Evolutionary conservation across 805 yeast species (phyloP), one percentile per base, ranked within the genome.

Genomic region (Kodamaea leandrae): DNA sequence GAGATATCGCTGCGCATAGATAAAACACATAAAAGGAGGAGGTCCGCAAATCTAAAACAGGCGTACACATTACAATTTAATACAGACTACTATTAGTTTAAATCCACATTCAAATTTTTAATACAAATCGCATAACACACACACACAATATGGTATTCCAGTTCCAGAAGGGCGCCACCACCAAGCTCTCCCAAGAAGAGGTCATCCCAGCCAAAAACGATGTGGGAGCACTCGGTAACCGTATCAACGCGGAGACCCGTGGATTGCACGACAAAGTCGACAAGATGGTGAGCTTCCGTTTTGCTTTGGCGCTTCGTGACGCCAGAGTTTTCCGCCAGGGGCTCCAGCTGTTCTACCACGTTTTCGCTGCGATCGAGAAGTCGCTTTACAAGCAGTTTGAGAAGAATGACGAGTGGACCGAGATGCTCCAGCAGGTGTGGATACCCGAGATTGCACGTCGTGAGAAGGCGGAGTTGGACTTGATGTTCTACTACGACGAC

Each of bases 291-390:
- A 76, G 83, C 10, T 63, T 84, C 32, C 82, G 82, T 61, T 72
- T 86, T 47, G 87, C 88, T 3, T 62, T 86, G 32, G 95, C 93
- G 2, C 63, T 86, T 44, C 76, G 86, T 59, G 90, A 86, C 58
- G 78, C 80, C 35, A 80, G 77, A 48, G 80, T 86, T 29, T 86
- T 82, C 66, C 77, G 91, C 58, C 95, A 86, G 61, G 93, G 93
- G 3, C 64, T 86, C 33, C 88, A 83, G 58, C 72, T 80, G 42
- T 84, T 78, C 56, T 85, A 80, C 58, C 86, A 81, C 55, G 76
- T 82, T 4, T 83, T 83, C 62, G 69, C 72, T 21, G 67, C 83
- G n/a, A 76, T 83, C 28, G 91, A 84, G 56, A 68, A 65, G 28
- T 60, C 72, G 25, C 58, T 81, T 27, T 58, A 68, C 27, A 51